Percentiles rank a stretch among this genome's conserved stretches.
Conservation (phyloP, 768 basidiomycete genomes). For the Kwoniella mangroviensis region DNA sequence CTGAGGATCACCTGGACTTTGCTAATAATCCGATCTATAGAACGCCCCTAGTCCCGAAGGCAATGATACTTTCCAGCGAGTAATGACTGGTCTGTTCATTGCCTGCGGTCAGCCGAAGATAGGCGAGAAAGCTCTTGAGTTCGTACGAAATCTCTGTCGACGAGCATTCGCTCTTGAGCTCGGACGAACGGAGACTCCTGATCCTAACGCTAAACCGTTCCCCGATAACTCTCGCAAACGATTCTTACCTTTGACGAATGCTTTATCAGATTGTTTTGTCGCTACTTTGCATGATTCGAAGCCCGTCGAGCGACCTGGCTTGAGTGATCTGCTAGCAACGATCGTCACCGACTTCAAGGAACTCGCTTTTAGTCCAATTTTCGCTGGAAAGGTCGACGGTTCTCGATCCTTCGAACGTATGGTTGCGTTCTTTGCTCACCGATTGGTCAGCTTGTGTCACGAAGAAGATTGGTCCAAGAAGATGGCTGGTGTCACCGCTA, state of each 20-base stretch:
- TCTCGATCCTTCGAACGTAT: slow-evolving; percentile 61
- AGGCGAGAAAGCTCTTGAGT: slow-evolving; percentile 68
- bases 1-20: not conserved
- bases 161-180: slow-evolving; percentile 78
- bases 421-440: slow-evolving; percentile 78
- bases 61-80: slow-evolving; percentile 38
- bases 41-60: slow-evolving; percentile 43
- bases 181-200: slow-evolving; percentile 51
- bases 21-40: slow-evolving; percentile 12
- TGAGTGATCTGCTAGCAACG: slow-evolving; percentile 66
- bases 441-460: slow-evolving; percentile 82
- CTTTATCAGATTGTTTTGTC: slow-evolving; percentile 73
- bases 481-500: slow-evolving; percentile 84
- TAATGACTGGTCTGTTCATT: slow-evolving; percentile 45
- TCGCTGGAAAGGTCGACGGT: slow-evolving; percentile 42
- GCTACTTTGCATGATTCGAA: slow-evolving; percentile 67
- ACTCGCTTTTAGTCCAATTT: slow-evolving; percentile 52
- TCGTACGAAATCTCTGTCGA: slow-evolving; percentile 70
- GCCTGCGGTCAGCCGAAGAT: slow-evolving; percentile 34
- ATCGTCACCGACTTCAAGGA: slow-evolving; percentile 72
- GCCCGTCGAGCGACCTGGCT: slow-evolving; percentile 58
- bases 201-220: slow-evolving; percentile 33
- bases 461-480: slow-evolving; percentile 90
- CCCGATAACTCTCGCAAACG: slow-evolving; percentile 46
- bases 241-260: slow-evolving; percentile 55